Evolutionary conservation across 345 rosid species (phyloP).

Genomic region (Brassica rapa): DNA sequence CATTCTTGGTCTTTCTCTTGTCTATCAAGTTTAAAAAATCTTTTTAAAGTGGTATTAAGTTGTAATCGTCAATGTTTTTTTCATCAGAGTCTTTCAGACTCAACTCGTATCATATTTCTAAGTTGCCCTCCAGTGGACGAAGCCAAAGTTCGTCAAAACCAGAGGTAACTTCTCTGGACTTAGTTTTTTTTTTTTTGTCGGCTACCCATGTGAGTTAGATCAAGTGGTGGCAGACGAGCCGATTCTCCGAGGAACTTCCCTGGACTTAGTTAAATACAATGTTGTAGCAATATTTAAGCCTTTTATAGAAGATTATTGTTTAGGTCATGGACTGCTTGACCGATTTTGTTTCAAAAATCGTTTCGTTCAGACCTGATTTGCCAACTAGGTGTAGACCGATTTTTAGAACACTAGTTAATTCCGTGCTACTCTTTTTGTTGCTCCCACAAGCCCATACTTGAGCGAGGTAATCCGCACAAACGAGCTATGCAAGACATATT

Average conservation of each 20-base stretch:
- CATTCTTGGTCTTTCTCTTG: not conserved
- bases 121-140: constrained; percentile 91
- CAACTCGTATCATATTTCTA: constrained; percentile 65
- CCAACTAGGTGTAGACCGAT: too few species aligned
- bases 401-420: too few species aligned
- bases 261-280: not conserved
- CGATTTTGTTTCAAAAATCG: too few species aligned
- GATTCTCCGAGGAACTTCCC: not conserved
- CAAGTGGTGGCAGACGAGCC: too few species aligned
- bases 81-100: constrained; percentile 77
- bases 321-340: too few species aligned
- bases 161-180: constrained; percentile 52
- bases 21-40: too few species aligned
- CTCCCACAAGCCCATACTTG: constrained; percentile 56
- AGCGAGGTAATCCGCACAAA: constrained; percentile 85
- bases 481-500: constrained; percentile 70
- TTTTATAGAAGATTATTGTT: too few species aligned
- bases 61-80: constrained; percentile 10
- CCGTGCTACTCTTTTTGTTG: not conserved
- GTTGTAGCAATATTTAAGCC: too few species aligned
- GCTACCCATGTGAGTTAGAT: too few species aligned
- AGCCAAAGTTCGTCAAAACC: constrained; percentile 55
- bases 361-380: too few species aligned
- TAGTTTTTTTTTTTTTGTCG: too few species aligned
- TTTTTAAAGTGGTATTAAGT: not conserved